These are phyloP conservation scores for Tothia fuscella DNA, from an alignment of 2,329 filamentous ascomycete genomes.

Conservation along the genomic window DNA sequence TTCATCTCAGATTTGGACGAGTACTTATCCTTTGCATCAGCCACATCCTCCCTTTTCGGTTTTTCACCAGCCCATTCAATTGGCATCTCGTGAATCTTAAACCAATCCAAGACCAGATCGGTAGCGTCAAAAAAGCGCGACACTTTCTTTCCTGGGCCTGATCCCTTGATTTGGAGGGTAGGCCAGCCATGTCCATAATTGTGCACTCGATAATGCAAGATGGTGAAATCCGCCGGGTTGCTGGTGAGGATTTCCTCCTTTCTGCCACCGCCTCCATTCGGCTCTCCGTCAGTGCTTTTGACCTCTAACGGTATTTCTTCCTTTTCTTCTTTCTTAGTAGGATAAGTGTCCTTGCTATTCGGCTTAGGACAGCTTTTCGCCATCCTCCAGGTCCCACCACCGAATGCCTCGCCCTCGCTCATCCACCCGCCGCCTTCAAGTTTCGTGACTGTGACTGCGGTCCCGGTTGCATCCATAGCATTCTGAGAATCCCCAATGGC, in stretches of 20 bases:
- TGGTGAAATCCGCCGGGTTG: conserved; percentile 4
- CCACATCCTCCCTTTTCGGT: neutral
- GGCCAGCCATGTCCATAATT: conserved; percentile 9
- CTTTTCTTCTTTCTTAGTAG: neutral
- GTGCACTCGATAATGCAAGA: conserved; percentile 7
- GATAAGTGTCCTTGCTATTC: neutral
- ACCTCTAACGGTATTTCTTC: neutral
- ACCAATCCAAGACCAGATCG: conserved; percentile 6
- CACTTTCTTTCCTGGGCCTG: neutral
- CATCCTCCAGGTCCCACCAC: neutral
- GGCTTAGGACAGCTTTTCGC: conserved; percentile 5
- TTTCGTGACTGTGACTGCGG: conserved; percentile 3
- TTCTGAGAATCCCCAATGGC: conserved; percentile 1
- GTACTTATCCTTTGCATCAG: neutral
- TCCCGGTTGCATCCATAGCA: neutral
- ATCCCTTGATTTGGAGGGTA: conserved; percentile 5
- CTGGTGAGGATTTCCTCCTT: conserved; percentile 1
- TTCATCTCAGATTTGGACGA: neutral
- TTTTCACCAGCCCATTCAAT: too few relatives aligned
- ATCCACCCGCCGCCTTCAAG: conserved; percentile 4
- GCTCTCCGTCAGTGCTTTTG: neutral
- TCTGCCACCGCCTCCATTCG: neutral
- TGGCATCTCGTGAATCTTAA: conserved; percentile 7
- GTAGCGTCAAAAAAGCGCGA: conserved; percentile 5
- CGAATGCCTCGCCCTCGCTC: conserved; percentile 2